Base-by-base conservation (phyloP, 2,329 filamentous ascomycete genomes). In the Trichophyton rubrum region DNA sequence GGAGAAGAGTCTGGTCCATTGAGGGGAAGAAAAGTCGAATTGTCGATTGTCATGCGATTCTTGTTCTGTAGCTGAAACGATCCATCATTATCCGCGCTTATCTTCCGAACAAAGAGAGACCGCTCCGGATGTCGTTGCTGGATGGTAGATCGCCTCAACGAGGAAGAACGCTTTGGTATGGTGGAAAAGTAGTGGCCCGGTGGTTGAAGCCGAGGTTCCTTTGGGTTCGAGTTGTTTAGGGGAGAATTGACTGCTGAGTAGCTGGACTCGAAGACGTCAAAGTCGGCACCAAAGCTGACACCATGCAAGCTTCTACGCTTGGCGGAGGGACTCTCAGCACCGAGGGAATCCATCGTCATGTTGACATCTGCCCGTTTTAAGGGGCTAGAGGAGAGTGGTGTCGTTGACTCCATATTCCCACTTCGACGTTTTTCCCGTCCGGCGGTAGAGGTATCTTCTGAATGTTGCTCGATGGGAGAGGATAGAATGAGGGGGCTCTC, bases 281-380 rank as follows among this genome's bases (percentile, higher is more conserved):
- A 87, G 66, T 85, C 81, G 27, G 77, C 72, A 53, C 80, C 79
- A 64, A 86, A 78, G 66, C 76, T 82, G n/a, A 85, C 79, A 49
- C 87, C 87, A 71, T 96, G 89, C 67, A 95, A 75, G 74, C 91
- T 96, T 68, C 93, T 85, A 65, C 93, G 83, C 78, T 96, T 96
- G 55, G 91, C 89, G 62, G 92, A 88, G 0, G 93, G 92, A 69
- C 66, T 88, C 88, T 60, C 88, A 79, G 67, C 43, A 20, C 47
- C 61, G 30, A 85, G 80, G 64, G 89, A 87, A 68, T 95, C 91
- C 56, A 95, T 77, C 68, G 89, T 90, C 88, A 95, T 92, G 58
- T 87, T 86, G 49, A 88, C 87, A 76, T 97, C 92, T 69, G 87
- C 92, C 67, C 93, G 85, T 80, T 97, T 96, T 67, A 97, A 77